Percentiles rank a stretch among this genome's conserved stretches.
Evolutionary conservation across 176 grass and related monocot genomes (phyloP).

Genomic region (Typha latifolia): DNA sequence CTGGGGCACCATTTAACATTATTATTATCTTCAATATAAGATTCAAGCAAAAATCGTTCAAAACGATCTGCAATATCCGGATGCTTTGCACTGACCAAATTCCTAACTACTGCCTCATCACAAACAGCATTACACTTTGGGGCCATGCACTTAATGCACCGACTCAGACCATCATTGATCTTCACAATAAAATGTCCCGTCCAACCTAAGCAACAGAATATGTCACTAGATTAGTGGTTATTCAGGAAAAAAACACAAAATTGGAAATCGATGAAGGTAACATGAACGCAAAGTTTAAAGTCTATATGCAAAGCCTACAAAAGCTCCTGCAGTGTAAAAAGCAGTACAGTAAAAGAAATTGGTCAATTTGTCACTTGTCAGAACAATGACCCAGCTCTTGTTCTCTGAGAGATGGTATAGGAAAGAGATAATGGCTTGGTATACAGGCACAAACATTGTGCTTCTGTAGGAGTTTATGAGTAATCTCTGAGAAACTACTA

Average conservation of each 20-base stretch:
- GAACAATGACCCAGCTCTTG: background rate
- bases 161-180: conserved; percentile 80
- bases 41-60: conserved; percentile 73
- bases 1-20: conserved; percentile 88
- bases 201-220: conserved; percentile 42
- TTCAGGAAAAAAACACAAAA: conserved; percentile 6
- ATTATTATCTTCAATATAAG: conserved; percentile 88
- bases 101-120: conserved; percentile 61
- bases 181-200: conserved; percentile 76
- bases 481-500: background rate
- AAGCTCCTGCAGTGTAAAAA: background rate
- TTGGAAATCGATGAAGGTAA: background rate
- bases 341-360: background rate
- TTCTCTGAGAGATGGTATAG: background rate
- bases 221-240: conserved; percentile 25
- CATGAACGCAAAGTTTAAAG: background rate
- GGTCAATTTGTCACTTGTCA: background rate
- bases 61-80: conserved; percentile 64
- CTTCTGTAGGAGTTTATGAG: background rate
- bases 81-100: conserved; percentile 45
- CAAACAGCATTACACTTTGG: conserved; percentile 66
- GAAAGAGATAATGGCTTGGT: background rate
- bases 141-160: conserved; percentile 68
- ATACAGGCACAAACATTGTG: background rate
- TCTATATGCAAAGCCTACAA: background rate